These are phyloP conservation scores for Penicillium sp. DNA, from an alignment of 2,329 filamentous ascomycete genomes.

Conservation along the genomic window DNA sequence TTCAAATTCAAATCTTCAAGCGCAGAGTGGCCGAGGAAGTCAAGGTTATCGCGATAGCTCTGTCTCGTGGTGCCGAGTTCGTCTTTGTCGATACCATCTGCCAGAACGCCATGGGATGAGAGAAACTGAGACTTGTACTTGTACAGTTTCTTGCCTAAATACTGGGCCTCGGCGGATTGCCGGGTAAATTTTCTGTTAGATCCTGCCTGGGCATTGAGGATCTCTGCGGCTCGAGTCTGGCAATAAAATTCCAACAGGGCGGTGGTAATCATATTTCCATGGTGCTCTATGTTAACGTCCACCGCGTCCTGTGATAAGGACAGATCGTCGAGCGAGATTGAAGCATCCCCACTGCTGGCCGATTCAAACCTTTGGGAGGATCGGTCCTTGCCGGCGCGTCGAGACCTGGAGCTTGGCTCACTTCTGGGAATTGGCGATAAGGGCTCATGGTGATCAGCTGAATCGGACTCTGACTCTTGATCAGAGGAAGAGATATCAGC, in stretches of 20 bases:
- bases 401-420: background rate
- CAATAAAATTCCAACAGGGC: slow-evolving; percentile 45
- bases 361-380: slow-evolving; percentile 1
- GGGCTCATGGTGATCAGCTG: slow-evolving; percentile 6
- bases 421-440: slow-evolving; percentile 7
- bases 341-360: slow-evolving; percentile 12
- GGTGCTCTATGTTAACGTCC: slow-evolving; percentile 33
- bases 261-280: slow-evolving; percentile 41
- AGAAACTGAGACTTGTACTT: slow-evolving; percentile 41
- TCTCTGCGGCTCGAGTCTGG: slow-evolving; percentile 40
- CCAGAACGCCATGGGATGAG: slow-evolving; percentile 39
- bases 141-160: slow-evolving; percentile 41
- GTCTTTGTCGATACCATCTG: slow-evolving; percentile 38
- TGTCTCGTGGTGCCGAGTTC: slow-evolving; percentile 34
- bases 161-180: slow-evolving; percentile 40
- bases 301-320: slow-evolving; percentile 22
- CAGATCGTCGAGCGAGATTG: slow-evolving; percentile 18
- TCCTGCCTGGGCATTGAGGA: slow-evolving; percentile 39
- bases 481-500: slow-evolving; percentile 38
- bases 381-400: slow-evolving; percentile 1
- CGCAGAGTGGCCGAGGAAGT: slow-evolving; percentile 36
- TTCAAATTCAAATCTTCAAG: slow-evolving; percentile 34
- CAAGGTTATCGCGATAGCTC: slow-evolving; percentile 42
- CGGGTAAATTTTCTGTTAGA: slow-evolving; percentile 34
- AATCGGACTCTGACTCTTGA: slow-evolving; percentile 27